Conservation (phyloP, 257 asterid genomes). For the Gentiana dahurica region DNA sequence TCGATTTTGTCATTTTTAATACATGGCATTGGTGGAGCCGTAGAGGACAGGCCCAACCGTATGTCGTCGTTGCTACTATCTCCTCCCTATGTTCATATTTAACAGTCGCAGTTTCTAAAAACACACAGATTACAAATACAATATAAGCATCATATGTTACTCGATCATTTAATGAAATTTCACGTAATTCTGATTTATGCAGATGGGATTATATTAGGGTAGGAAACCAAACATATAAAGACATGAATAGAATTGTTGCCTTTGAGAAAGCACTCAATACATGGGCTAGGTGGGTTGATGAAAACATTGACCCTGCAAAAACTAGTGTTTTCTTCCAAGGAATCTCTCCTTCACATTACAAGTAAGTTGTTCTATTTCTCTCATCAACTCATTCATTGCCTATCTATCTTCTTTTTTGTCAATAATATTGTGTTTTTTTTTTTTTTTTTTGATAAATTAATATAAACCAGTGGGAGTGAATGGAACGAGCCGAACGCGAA, state of each 20-base stretch:
- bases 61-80: neutral
- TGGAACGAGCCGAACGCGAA: constrained; percentile 60
- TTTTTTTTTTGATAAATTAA: no score
- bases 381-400: no score
- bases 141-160: no score
- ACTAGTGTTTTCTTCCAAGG: constrained; percentile 79
- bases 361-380: constrained; percentile 8
- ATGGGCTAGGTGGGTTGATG: constrained; percentile 83
- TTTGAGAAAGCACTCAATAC: constrained; percentile 66
- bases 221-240: constrained; percentile 47
- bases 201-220: constrained; percentile 64
- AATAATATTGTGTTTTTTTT: neutral
- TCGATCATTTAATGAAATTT: no score
- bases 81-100: no score
- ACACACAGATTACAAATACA: no score
- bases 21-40: constrained; percentile 33
- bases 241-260: constrained; percentile 74
- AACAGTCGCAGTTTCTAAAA: no score
- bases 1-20: constrained; percentile 20
- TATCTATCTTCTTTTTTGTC: neutral
- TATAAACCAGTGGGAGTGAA: constrained; percentile 20
- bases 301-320: constrained; percentile 53
- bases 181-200: neutral
- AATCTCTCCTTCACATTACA: constrained; percentile 94
- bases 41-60: constrained; percentile 24